Conservation (phyloP, 2,329 filamentous ascomycete genomes). For the Phialophora chinensis region DNA sequence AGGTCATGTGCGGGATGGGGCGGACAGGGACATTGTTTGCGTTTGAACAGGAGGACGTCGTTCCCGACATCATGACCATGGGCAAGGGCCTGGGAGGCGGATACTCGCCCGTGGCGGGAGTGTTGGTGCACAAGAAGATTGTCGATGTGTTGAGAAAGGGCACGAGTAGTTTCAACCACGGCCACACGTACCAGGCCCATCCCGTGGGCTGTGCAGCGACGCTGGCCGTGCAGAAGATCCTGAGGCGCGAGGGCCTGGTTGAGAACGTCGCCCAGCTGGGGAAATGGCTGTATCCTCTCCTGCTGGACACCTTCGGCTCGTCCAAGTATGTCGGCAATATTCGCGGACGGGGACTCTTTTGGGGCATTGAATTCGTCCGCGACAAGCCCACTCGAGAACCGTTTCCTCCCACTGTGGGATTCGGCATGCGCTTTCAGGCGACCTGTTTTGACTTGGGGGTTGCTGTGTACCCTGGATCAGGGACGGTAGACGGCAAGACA, state of each 20-base stretch:
- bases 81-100: conserved; percentile 66
- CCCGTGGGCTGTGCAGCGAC: conserved; percentile 62
- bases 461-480: conserved; percentile 59
- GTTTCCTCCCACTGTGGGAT: conserved; percentile 52
- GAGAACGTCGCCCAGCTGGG: conserved; percentile 48
- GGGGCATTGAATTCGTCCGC: conserved; percentile 65
- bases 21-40: conserved; percentile 52
- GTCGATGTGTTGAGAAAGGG: conserved; percentile 56
- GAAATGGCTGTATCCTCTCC: conserved; percentile 45
- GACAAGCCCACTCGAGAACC: conserved; percentile 61
- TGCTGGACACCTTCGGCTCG: conserved; percentile 52
- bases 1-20: conserved; percentile 65
- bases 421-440: conserved; percentile 54
- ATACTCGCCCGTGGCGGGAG: conserved; percentile 60
- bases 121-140: conserved; percentile 59
- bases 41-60: conserved; percentile 45
- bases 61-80: conserved; percentile 65
- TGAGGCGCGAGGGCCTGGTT: conserved; percentile 58
- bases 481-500: conserved; percentile 56
- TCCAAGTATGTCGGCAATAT: conserved; percentile 64
- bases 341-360: conserved; percentile 64
- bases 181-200: conserved; percentile 65
- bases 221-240: conserved; percentile 58
- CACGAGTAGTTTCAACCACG: conserved; percentile 61
- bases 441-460: conserved; percentile 49